Conservation (phyloP, 352 stramenopile genomes). For the Phytophthora pini region DNA sequence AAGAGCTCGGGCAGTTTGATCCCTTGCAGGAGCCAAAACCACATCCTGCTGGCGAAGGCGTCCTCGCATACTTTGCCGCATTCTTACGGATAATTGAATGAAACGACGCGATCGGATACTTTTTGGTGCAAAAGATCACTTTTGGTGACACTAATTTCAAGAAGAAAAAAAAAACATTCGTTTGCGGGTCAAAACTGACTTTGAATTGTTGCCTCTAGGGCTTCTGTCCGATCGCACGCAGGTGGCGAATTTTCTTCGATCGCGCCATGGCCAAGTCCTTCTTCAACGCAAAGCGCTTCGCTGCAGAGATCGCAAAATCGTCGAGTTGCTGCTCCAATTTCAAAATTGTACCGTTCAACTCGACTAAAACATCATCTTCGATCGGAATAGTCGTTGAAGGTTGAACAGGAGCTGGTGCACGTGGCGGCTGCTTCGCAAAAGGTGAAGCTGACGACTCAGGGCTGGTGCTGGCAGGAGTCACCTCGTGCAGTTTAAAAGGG, state of each 20-base stretch:
- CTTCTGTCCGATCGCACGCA: conserved; percentile 47
- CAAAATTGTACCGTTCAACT: conserved; percentile 54
- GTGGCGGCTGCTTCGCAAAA: conserved; percentile 12
- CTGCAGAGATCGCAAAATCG: conserved; percentile 68
- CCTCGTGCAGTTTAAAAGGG: conserved; percentile 17
- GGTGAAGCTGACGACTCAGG: conserved; percentile 10
- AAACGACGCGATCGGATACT: conserved; percentile 25
- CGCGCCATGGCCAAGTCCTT: conserved; percentile 83
- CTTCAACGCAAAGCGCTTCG: conserved; percentile 78
- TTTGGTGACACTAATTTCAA: no score
- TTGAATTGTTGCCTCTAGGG: conserved; percentile 21
- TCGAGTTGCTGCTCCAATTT: conserved; percentile 66
- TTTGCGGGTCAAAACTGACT: conserved; percentile 7
- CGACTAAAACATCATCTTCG: conserved; percentile 36
- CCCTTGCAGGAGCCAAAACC: conserved; percentile 58
- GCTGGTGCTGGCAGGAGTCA: conserved; percentile 12
- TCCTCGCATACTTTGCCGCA: conserved; percentile 26
- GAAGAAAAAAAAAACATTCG: no score
- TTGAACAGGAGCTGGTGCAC: conserved; percentile 2
- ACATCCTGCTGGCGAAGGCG: conserved; percentile 53
- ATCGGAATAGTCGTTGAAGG: neutral
- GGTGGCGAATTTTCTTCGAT: conserved; percentile 67
- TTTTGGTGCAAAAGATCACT: neutral
- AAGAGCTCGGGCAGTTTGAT: conserved; percentile 61
- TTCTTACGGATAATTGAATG: conserved; percentile 5